Base-by-base conservation (phyloP, 768 basidiomycete species). In the Epithele typhae region DNA sequence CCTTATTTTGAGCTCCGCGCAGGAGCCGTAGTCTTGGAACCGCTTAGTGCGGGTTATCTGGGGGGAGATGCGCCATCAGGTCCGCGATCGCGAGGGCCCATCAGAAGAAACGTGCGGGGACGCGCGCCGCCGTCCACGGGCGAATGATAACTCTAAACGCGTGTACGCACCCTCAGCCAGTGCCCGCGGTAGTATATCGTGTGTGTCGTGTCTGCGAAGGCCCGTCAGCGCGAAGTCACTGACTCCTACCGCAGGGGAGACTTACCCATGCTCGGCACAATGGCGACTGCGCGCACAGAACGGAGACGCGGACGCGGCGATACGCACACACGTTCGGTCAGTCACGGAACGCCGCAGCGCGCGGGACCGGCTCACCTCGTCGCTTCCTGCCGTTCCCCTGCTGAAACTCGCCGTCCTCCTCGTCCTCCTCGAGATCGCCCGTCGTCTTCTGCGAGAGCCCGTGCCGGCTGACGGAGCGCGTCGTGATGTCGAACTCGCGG, bases 121-220 rank as follows among this genome's bases (percentile, higher is more conserved):
- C 27, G 27, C 27, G 27, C 27, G 27, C 27, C 8, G 8, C 27
- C 27, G 27, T 7, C 8, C 27, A 7, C 27, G n/a, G n/a, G n/a
- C n/a, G n/a, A n/a, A n/a, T n/a, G n/a, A 30, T 30, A 30, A 30
- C 27, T 30, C 27, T 30, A 30, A 36, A 32, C 30, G 30, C 15
- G 30, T 32, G 9, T 36, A 36, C 35, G 8, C 60, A 90, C 87
- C 61, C 87, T 76, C 49, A 92, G 73, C 89, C 88, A 91, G 59
- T 92, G 90, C 41, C 89, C 89, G 59, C 79, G 80, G 72, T 92
- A 92, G 71, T 87, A 92, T 46, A 92, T 89, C 14, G 87, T 92
- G 63, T 92, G 89, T 6, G 85, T 89, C 0, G 87, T 89, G 59
- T 91, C 89, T 90, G 40, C 58, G 48, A 38, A 47, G 37, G 38